phyloP scores from a whole-genome alignment of 106 monocot species.

The Dendrobium officinale region DNA sequence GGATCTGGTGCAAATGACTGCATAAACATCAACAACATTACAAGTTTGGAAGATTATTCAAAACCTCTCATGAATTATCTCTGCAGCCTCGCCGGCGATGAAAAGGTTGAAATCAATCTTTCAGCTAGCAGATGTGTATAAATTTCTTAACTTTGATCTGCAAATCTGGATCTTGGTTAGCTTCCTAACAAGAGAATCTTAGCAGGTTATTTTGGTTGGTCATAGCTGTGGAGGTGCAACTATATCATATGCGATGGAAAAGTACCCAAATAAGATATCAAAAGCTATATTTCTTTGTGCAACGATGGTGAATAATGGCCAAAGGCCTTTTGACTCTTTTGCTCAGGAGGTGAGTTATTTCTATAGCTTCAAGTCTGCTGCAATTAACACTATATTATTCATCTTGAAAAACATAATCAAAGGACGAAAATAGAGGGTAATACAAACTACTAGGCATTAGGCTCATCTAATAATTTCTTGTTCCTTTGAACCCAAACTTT shows the following conservation, averaged over 20 bases:
- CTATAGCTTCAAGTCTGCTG: not conserved
- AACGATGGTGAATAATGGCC: constrained; percentile 85
- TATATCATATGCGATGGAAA: constrained; percentile 72
- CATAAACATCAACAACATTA: constrained; percentile 52
- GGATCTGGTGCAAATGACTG: constrained; percentile 67
- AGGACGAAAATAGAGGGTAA: not conserved
- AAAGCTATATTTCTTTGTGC: constrained; percentile 82
- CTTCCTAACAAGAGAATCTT: not conserved
- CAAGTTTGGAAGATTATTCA: constrained; percentile 60
- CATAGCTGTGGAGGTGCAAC: constrained; percentile 95
- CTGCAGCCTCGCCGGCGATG: constrained; percentile 46
- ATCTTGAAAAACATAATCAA: not conserved
- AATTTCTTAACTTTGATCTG: not conserved
- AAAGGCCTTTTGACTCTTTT: constrained; percentile 83
- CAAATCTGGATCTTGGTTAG: not conserved
- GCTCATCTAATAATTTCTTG: not conserved
- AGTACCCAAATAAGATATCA: constrained; percentile 58
- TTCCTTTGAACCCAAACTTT: not conserved
- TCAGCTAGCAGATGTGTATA: too few relatives aligned
- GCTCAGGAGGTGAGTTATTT: constrained; percentile 44
- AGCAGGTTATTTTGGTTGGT: constrained; percentile 83
- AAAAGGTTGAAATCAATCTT: constrained; percentile 39
- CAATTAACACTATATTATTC: not conserved
- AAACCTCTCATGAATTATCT: constrained; percentile 75
- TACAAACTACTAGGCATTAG: not conserved